A percentile compares a stretch with the other conserved stretches of the same genome.
Conservation (phyloP, 768 basidiomycete species). For the Leccinum olivaceopallidum region DNA sequence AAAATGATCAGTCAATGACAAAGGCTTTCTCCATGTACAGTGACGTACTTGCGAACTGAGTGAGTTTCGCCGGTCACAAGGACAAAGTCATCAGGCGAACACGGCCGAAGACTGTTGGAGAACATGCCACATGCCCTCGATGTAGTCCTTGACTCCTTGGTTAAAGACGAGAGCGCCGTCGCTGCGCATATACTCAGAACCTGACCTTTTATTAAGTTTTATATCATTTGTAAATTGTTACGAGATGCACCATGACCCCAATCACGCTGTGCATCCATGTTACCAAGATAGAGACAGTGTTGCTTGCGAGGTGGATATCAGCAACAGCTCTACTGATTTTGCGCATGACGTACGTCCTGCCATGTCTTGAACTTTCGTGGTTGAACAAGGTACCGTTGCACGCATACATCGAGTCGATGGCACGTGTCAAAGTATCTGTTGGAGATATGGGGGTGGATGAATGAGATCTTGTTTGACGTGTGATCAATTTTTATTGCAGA, state of each 20-base stretch:
- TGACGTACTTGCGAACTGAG: conserved; percentile 68
- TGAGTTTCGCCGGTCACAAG: conserved; percentile 97
- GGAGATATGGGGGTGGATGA: no score
- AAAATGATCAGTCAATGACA: conserved; percentile 31
- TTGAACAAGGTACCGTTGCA: conserved; percentile 98
- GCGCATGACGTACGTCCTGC: conserved; percentile 93
- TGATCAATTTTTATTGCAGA: no score
- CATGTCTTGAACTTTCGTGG: conserved; percentile 94
- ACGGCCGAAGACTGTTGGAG: conserved; percentile 68
- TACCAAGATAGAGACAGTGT: conserved; percentile 88
- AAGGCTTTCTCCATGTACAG: conserved; percentile 88
- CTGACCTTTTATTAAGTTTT: not conserved
- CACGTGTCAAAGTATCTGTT: no score
- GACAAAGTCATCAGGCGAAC: conserved; percentile 79
- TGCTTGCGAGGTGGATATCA: conserved; percentile 89
- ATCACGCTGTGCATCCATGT: conserved; percentile 92
- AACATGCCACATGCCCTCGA: conserved; percentile 98
- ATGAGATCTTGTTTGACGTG: no score
- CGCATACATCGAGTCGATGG: conserved; percentile 64
- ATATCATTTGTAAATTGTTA: not conserved
- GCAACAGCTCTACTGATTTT: conserved; percentile 93
- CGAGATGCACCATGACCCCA: conserved; percentile 87
- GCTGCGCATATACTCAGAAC: conserved; percentile 6
- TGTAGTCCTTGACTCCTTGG: conserved; percentile 73
- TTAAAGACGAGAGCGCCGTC: not conserved